phyloP scores from a whole-genome alignment of 2,329 filamentous ascomycete species.

The Colletotrichum zoysiae region DNA sequence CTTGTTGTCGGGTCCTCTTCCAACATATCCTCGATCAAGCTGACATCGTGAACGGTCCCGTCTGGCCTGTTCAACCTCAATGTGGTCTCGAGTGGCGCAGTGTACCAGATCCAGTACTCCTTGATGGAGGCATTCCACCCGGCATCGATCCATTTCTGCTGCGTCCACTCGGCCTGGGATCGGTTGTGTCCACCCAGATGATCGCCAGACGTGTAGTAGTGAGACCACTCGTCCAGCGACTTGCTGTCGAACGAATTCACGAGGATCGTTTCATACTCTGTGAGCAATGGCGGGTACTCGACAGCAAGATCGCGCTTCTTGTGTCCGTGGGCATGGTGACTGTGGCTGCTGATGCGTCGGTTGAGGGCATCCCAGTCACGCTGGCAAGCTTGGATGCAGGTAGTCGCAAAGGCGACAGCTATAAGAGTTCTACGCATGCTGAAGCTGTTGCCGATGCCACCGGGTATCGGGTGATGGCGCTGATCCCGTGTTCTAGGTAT shows the following conservation, averaged over 20 bases:
- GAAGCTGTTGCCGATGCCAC: background rate
- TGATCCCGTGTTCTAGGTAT: too few species aligned
- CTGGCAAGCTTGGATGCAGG: slow-evolving; percentile 18
- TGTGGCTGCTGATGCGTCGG: slow-evolving; percentile 17
- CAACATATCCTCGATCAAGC: slow-evolving; percentile 33
- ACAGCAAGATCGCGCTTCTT: slow-evolving; percentile 28
- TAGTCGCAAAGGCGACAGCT: background rate
- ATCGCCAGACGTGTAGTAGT: slow-evolving; percentile 35
- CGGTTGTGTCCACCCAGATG: slow-evolving; percentile 35
- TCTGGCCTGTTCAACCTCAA: slow-evolving; percentile 32
- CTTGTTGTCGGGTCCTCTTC: slow-evolving; percentile 35
- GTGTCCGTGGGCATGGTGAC: slow-evolving; percentile 14
- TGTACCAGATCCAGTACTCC: slow-evolving; percentile 38
- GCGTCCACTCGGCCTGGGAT: slow-evolving; percentile 31
- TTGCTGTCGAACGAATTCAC: slow-evolving; percentile 34
- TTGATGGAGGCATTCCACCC: slow-evolving; percentile 23
- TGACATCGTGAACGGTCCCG: slow-evolving; percentile 25
- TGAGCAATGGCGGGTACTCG: slow-evolving; percentile 22
- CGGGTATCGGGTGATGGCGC: background rate
- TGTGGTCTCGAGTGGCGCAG: slow-evolving; percentile 18
- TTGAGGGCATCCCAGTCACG: slow-evolving; percentile 27
- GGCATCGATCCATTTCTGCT: slow-evolving; percentile 24
- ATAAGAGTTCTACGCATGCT: slow-evolving; percentile 9
- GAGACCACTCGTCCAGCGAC: slow-evolving; percentile 28
- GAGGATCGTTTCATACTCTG: slow-evolving; percentile 20